These are phyloP conservation scores for Arachis stenosperma DNA, from an alignment of 306 rosid genomes.

Conservation along the genomic window DNA sequence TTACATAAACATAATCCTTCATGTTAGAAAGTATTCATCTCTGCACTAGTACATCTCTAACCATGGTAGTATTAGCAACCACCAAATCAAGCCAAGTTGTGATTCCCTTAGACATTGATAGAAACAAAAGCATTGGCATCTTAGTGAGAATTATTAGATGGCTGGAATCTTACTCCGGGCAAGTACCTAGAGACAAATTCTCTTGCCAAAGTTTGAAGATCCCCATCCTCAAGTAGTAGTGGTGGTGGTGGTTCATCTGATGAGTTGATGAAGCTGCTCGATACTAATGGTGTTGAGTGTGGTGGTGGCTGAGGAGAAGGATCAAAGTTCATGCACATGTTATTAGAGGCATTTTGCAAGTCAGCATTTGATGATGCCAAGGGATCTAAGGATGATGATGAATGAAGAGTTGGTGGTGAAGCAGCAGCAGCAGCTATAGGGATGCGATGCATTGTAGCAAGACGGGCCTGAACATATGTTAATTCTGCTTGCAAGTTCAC, in stretches of 20 bases:
- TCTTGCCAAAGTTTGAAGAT: conserved; percentile 68
- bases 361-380: conserved; percentile 41
- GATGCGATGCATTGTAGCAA: conserved; percentile 59
- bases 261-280: conserved; percentile 40
- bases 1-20: conserved; percentile 33
- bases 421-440: conserved; percentile 29
- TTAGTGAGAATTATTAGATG: conserved; percentile 48
- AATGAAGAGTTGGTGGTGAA: conserved; percentile 40
- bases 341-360: conserved; percentile 36
- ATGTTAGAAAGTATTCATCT: conserved; percentile 13
- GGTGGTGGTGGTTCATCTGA: conserved; percentile 42
- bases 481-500: conserved; percentile 84
- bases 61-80: conserved; percentile 12
- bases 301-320: conserved; percentile 35
- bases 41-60: conserved; percentile 17
- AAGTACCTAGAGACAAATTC: conserved; percentile 64
- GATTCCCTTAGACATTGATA: conserved; percentile 9
- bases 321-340: conserved; percentile 48
- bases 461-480: conserved; percentile 73
- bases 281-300: conserved; percentile 40
- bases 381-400: conserved; percentile 31
- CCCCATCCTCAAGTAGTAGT: conserved; percentile 39
- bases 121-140: conserved; percentile 19
- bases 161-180: conserved; percentile 66
- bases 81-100: conserved; percentile 24